phyloP scores from a whole-genome alignment of 768 basidiomycete genomes.

The Brasilioporus rufonigricans region DNA sequence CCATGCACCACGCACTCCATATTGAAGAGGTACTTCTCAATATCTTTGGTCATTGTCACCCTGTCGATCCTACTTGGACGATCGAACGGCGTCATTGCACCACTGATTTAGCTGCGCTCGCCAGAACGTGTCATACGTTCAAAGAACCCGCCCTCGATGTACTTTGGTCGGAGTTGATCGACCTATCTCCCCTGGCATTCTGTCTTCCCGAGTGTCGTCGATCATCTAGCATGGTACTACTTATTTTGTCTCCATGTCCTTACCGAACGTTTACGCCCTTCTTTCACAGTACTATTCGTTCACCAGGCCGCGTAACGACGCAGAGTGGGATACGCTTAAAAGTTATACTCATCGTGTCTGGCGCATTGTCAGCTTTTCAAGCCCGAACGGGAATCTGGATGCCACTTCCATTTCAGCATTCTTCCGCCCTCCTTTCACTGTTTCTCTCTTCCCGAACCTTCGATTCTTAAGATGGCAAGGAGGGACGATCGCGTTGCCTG shows the following conservation, averaged over 20 bases:
- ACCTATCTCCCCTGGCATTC: neutral
- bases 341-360: constrained; percentile 3
- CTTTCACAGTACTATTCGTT: neutral
- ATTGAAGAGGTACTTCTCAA: neutral
- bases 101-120: neutral
- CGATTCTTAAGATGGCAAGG: constrained; percentile 6
- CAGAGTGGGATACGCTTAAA: constrained; percentile 4
- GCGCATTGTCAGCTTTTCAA: neutral
- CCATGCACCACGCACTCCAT: neutral
- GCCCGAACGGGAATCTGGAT: neutral
- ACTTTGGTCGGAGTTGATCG: neutral
- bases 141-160: neutral
- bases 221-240: neutral
- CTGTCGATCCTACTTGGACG: neutral
- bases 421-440: neutral
- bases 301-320: neutral
- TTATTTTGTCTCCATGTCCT: neutral
- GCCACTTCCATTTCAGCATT: neutral
- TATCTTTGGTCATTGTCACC: neutral
- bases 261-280: neutral
- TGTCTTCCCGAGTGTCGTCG: neutral
- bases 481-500: neutral
- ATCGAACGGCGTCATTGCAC: neutral
- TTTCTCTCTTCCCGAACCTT: constrained; percentile 6
- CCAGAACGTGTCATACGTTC: neutral